These are phyloP conservation scores for Globisporangium irregulare DNA, from an alignment of 352 stramenopile species.

Conservation along the genomic window DNA sequence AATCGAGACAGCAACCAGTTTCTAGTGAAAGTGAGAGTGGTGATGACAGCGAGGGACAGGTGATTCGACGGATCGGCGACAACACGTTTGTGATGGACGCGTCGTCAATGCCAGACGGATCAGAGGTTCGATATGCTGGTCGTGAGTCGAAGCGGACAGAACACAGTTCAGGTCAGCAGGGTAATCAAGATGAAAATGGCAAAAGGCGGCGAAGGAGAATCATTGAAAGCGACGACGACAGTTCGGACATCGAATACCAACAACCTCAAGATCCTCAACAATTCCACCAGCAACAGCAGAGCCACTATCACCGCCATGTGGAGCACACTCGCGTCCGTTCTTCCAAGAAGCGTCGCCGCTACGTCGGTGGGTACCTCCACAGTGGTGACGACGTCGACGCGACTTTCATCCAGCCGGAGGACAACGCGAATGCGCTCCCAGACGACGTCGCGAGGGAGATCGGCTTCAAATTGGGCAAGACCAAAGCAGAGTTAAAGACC, in stretches of 20 bases:
- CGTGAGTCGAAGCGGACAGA: not conserved
- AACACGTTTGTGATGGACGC: constrained; percentile 13
- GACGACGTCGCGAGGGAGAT: constrained; percentile 71
- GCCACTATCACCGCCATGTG: constrained; percentile 7
- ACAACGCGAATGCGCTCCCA: constrained; percentile 65
- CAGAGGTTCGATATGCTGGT: not conserved
- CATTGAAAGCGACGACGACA: constrained; percentile 31
- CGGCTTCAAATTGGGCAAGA: constrained; percentile 46
- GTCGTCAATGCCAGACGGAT: not conserved
- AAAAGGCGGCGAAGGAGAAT: constrained; percentile 11
- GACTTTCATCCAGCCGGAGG: constrained; percentile 83
- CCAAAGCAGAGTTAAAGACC: constrained; percentile 28
- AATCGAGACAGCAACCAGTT: not conserved
- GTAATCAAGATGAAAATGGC: not conserved
- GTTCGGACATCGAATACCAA: not conserved
- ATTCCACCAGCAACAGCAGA: not conserved
- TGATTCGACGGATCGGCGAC: constrained; percentile 8
- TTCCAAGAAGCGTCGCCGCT: constrained; percentile 34
- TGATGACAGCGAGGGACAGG: not conserved
- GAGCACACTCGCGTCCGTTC: constrained; percentile 12
- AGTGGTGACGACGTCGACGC: constrained; percentile 51
- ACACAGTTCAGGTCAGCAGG: not conserved
- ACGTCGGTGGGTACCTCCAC: constrained; percentile 73
- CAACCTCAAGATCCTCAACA: not conserved
- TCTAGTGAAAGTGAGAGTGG: not conserved